Evolutionary conservation across 495 filamentous ascomycete genomes (phyloP).

Genomic region (Schizothecium vesticola): DNA sequence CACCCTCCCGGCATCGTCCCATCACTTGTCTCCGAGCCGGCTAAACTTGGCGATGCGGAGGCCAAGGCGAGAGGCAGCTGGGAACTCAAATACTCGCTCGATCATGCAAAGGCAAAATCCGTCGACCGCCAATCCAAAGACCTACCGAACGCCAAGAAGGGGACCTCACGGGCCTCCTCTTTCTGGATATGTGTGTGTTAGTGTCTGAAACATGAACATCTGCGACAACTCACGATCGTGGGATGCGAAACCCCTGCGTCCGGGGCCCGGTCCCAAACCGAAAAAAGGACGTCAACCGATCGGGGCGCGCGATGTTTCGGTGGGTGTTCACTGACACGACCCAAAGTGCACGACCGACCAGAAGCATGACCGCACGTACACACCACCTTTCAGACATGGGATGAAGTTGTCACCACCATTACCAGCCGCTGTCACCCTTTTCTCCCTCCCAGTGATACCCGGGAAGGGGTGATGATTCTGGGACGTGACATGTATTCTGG

Average conservation of each 20-base stretch:
- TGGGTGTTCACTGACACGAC: background rate
- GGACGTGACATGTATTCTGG: background rate
- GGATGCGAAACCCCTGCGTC: slow-evolving; percentile 1
- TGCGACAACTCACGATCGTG: background rate
- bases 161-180: background rate
- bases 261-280: background rate
- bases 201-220: background rate
- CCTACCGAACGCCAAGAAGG: background rate
- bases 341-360: background rate
- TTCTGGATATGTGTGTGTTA: background rate
- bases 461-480: background rate
- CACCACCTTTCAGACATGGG: background rate
- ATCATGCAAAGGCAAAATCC: background rate
- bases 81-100: background rate
- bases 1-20: background rate
- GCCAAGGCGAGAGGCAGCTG: background rate
- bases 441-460: background rate
- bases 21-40: background rate
- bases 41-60: background rate
- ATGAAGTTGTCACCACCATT: background rate
- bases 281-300: background rate
- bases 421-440: background rate
- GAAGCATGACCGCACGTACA: background rate
- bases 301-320: background rate
- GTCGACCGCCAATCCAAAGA: background rate